These are phyloP conservation scores for Cystofilobasidium capitatum DNA, from an alignment of 768 basidiomycete genomes.

Conservation along the genomic window DNA sequence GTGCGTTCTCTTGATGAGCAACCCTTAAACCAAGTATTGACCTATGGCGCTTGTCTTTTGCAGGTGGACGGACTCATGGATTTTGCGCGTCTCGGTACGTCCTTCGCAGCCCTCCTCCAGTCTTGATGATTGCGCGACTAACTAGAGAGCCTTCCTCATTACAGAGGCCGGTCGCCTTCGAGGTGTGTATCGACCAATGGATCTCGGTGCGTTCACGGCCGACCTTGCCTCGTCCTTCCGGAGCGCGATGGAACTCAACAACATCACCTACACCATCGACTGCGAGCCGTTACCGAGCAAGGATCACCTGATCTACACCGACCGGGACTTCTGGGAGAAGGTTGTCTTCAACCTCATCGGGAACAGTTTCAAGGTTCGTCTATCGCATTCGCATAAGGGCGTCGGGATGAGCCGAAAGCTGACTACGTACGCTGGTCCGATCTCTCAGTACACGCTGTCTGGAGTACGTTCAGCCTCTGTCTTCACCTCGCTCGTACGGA, in stretches of 20 bases:
- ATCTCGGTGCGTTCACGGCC: constrained; percentile 37
- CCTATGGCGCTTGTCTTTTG: too few relatives aligned
- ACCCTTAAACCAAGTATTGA: too few relatives aligned
- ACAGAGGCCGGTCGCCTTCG: constrained; percentile 37
- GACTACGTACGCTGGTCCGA: too few relatives aligned
- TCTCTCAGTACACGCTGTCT: background rate
- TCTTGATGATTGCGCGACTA: background rate
- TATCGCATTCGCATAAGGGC: too few relatives aligned
- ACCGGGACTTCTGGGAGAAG: constrained; percentile 41
- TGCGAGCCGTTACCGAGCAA: constrained; percentile 32
- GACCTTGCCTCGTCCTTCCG: constrained; percentile 40
- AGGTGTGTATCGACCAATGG: constrained; percentile 38
- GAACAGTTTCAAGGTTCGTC: constrained; percentile 32
- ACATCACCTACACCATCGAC: constrained; percentile 35
- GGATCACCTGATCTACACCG: constrained; percentile 33
- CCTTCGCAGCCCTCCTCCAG: background rate
- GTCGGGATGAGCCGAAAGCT: too few relatives aligned
- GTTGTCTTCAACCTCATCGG: constrained; percentile 21
- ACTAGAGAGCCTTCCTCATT: background rate
- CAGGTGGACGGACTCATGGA: constrained; percentile 4
- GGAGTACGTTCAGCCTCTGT: background rate
- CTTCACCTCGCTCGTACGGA: background rate
- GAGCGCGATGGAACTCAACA: constrained; percentile 37
- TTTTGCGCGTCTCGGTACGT: background rate
- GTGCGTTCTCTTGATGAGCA: background rate